phyloP scores from a whole-genome alignment of 2,329 filamentous ascomycete species.

The Coniochaeta prunicola region DNA sequence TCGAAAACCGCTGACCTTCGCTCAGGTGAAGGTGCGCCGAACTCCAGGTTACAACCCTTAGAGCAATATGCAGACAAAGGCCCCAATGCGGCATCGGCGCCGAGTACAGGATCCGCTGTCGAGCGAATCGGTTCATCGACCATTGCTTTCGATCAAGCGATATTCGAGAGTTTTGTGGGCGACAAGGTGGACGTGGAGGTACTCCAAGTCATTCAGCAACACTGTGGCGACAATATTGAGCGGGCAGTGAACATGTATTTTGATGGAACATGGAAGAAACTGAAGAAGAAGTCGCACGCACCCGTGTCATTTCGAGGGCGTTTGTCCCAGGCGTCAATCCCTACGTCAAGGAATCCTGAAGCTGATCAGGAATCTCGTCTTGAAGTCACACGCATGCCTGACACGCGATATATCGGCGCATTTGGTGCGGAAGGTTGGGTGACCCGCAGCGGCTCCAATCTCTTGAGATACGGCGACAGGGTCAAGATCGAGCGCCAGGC shows the following conservation, averaged over 20 bases:
- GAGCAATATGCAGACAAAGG: neutral
- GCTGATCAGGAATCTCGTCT: neutral
- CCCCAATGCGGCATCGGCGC: neutral
- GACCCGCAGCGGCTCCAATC: constrained; percentile 68
- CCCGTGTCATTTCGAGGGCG: neutral
- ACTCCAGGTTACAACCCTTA: neutral
- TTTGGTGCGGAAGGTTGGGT: constrained; percentile 92
- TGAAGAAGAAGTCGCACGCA: constrained; percentile 22
- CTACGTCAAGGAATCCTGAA: constrained; percentile 6
- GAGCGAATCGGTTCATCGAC: constrained; percentile 3
- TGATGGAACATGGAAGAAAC: constrained; percentile 58
- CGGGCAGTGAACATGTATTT: constrained; percentile 63
- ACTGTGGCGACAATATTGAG: constrained; percentile 52
- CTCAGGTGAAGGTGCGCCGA: neutral
- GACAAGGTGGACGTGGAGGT: constrained; percentile 43
- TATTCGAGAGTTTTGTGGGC: constrained; percentile 54
- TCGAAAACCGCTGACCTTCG: neutral
- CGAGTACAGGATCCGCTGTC: neutral
- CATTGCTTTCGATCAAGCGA: constrained; percentile 45
- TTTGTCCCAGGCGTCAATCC: neutral
- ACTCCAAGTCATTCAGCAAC: constrained; percentile 41
- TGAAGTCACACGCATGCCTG: constrained; percentile 22
- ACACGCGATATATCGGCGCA: constrained; percentile 71
- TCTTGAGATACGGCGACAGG: constrained; percentile 75
- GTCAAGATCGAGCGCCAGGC: constrained; percentile 83